phyloP scores from a whole-genome alignment of 1,284 basidiomycete genomes.

The Ganoderma leucocontextum region DNA sequence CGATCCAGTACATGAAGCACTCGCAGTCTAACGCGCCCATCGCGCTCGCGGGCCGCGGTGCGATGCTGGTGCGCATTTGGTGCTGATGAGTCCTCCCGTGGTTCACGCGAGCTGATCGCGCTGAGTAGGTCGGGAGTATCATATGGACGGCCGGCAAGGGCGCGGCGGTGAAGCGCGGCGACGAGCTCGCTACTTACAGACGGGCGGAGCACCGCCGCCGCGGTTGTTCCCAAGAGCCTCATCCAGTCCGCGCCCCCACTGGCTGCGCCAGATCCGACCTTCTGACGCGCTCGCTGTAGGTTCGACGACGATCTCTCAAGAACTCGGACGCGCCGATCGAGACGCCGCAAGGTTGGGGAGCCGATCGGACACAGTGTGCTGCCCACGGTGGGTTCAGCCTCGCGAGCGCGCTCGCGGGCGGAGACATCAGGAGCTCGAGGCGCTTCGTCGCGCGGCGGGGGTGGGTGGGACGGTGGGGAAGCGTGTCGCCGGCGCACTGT shows the following conservation, averaged over 20 bases:
- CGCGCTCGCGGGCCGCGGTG: slow-evolving; percentile 70
- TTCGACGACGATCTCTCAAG: slow-evolving; percentile 74
- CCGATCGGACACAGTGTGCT: slow-evolving; percentile 24
- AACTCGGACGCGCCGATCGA: slow-evolving; percentile 71
- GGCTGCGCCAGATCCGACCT: not conserved
- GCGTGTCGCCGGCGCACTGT: not conserved
- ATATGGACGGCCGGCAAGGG: slow-evolving; percentile 44
- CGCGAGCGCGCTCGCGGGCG: not conserved
- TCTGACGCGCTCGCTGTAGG: slow-evolving; percentile 37
- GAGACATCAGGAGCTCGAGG: not conserved
- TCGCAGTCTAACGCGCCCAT: slow-evolving; percentile 52
- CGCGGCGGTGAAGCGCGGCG: slow-evolving; percentile 54
- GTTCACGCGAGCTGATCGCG: no score
- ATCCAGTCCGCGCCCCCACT: slow-evolving; percentile 50
- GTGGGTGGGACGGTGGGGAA: not conserved
- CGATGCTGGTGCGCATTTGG: no score
- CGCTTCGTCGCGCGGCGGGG: not conserved
- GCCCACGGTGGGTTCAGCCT: slow-evolving; percentile 4
- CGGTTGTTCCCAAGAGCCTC: slow-evolving; percentile 68
- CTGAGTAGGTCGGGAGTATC: slow-evolving; percentile 33
- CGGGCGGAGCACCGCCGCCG: slow-evolving; percentile 75
- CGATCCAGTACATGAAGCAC: slow-evolving; percentile 62
- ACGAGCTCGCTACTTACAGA: slow-evolving; percentile 74
- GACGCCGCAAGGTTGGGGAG: slow-evolving; percentile 63
- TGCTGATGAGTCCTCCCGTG: no score